A percentile compares a stretch with the other conserved stretches of the same genome.
Conservation (phyloP, 495 filamentous ascomycete species). For the Pyrenula aspistea region DNA sequence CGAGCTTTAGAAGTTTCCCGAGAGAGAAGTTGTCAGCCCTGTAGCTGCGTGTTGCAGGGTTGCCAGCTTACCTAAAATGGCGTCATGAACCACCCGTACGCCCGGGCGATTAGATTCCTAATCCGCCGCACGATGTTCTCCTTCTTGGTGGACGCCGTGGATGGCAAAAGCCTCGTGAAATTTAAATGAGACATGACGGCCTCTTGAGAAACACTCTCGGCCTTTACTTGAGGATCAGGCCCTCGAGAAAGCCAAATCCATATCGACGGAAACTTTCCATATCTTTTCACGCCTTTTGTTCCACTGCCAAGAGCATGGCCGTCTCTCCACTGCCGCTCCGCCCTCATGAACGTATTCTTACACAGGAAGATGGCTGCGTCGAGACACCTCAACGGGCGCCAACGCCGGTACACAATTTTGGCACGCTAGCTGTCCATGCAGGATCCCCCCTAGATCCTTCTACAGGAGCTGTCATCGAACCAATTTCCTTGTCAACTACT, state of each 20-base stretch:
- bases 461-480: slow-evolving; percentile 89
- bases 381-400: slow-evolving; percentile 46
- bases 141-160: too few species aligned
- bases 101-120: too few species aligned
- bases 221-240: too few species aligned
- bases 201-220: too few species aligned
- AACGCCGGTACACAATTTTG: slow-evolving; percentile 60
- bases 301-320: not conserved
- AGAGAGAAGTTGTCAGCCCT: not conserved
- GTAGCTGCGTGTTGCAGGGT: too few species aligned
- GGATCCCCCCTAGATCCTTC: slow-evolving; percentile 78
- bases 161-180: too few species aligned
- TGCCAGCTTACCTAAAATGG: too few species aligned
- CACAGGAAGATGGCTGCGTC: slow-evolving; percentile 25
- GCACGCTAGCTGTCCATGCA: slow-evolving; percentile 87
- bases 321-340: not conserved
- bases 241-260: too few species aligned
- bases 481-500: slow-evolving; percentile 92
- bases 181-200: too few species aligned
- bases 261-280: too few species aligned
- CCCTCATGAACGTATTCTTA: slow-evolving; percentile 1
- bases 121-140: too few species aligned
- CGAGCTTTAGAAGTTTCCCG: not conserved
- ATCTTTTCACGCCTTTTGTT: not conserved
- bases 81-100: too few species aligned